Evolutionary conservation across 2,329 filamentous ascomycete species (phyloP), one percentile per base, ranked within the genome.

Genomic region (Pseudonectria foliicola): DNA sequence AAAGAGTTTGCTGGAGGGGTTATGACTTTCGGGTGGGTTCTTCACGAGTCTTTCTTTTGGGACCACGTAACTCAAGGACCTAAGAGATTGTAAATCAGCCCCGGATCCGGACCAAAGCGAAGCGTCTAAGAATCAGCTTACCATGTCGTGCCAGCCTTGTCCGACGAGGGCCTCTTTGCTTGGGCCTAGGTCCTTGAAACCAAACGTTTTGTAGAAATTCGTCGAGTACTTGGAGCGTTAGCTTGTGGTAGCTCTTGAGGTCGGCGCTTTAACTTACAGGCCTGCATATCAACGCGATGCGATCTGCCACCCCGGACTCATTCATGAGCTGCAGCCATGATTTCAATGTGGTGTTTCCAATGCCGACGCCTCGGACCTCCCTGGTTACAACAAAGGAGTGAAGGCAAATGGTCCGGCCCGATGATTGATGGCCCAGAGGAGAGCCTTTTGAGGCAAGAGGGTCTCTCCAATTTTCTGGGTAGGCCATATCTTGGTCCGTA

Each of bases 321-420:
- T 77, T 79, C 61, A 92, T 82, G 34, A 85, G 75, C 55, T 89
- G 80, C 36, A 89, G 70, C 53, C 88, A 95, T 4, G 81, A 73
- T 58, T 77, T 80, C 64, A 94, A 68, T 40, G 93, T 63, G 13
- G 81, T 77, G 43, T 74, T 78, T 12, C 85, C 89, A 3, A 94
- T 67, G 1, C 85, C 83, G 38, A 79, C 77, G 24, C 76, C 70
- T 45, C 92, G 85, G 37, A 87, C 77, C 39, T 80, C 75, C 1
- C 85, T 86, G 35, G 83, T 69, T 6, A 95, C 80, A 13, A 84
- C 85, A 5, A 95, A 70, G 1, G 85, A 90, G 61, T 95, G 89
- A 32, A 95, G 64, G 36, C 79, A 85, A 36, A 95, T 71, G 0
- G 85, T 93, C 28, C 77, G 64, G 26, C 87, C 87, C 12, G 68